Evolutionary conservation across 73 alveolate genomes (phyloP).

Genomic region (Paramecium bursaria): DNA sequence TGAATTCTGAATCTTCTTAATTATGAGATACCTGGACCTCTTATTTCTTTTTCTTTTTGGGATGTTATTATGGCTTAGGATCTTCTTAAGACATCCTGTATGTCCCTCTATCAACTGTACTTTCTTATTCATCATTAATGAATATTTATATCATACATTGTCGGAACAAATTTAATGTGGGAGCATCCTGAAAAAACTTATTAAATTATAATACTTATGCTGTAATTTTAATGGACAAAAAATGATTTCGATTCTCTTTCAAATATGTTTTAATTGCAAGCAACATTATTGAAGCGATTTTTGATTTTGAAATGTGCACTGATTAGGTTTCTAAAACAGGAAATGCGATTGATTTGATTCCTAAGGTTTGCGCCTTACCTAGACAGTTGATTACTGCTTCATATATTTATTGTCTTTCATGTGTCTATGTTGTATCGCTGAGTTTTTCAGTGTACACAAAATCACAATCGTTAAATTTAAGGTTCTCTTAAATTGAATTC

Average conservation of each 20-base stretch:
- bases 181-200: too few species aligned
- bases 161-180: too few species aligned
- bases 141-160: too few species aligned
- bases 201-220: too few species aligned
- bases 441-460: background rate
- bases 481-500: slow-evolving; percentile 8
- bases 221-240: too few species aligned
- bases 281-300: slow-evolving; percentile 10
- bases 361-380: slow-evolving; percentile 22
- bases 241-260: background rate
- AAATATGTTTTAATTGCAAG: slow-evolving; percentile 27
- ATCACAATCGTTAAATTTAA: background rate
- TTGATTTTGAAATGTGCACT: background rate
- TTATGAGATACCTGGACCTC: too few species aligned
- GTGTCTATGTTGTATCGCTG: slow-evolving; percentile 18
- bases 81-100: too few species aligned
- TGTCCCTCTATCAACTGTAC: too few species aligned
- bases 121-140: too few species aligned
- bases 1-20: too few species aligned
- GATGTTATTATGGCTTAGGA: too few species aligned
- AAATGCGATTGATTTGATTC: slow-evolving; percentile 25
- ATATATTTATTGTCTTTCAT: slow-evolving; percentile 10
- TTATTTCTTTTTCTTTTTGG: too few species aligned
- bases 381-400: slow-evolving; percentile 25
- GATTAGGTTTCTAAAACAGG: background rate